Evolutionary conservation across 1,284 basidiomycete genomes (phyloP).

Genomic region (Cryptococcus sp.): DNA sequence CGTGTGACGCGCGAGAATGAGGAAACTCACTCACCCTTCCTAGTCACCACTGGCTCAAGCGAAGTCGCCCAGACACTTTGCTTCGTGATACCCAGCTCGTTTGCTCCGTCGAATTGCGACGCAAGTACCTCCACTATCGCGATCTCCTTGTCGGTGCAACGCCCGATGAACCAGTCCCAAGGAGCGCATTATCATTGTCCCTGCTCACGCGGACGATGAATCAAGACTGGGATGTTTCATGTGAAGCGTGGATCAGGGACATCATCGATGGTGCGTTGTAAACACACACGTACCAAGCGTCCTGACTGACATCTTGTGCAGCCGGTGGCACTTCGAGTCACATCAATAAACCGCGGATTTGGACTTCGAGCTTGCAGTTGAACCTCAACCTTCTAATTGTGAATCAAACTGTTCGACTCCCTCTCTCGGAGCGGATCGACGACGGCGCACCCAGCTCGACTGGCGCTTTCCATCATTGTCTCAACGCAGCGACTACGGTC

Average conservation of each 20-base stretch:
- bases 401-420: conserved; percentile 40
- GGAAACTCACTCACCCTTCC: neutral
- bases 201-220: conserved; percentile 40
- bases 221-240: conserved; percentile 34
- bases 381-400: conserved; percentile 43
- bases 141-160: conserved; percentile 25
- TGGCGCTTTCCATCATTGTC: conserved; percentile 39
- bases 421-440: conserved; percentile 31
- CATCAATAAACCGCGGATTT: conserved; percentile 38
- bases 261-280: conserved; percentile 34
- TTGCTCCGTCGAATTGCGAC: conserved; percentile 37
- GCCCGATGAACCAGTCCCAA: conserved; percentile 16
- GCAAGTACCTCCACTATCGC: conserved; percentile 38
- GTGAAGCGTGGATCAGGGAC: conserved; percentile 40
- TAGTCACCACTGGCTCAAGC: conserved; percentile 30
- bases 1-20: neutral
- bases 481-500: conserved; percentile 36
- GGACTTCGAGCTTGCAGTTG: conserved; percentile 35
- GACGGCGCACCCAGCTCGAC: conserved; percentile 24
- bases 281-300: neutral
- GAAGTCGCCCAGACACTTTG: conserved; percentile 24
- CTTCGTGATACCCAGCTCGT: conserved; percentile 33
- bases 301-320: conserved; percentile 7
- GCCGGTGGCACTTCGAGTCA: conserved; percentile 29
- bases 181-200: conserved; percentile 32